Conservation (phyloP, 2,329 filamentous ascomycete species). For the Colletotrichum sp. region DNA sequence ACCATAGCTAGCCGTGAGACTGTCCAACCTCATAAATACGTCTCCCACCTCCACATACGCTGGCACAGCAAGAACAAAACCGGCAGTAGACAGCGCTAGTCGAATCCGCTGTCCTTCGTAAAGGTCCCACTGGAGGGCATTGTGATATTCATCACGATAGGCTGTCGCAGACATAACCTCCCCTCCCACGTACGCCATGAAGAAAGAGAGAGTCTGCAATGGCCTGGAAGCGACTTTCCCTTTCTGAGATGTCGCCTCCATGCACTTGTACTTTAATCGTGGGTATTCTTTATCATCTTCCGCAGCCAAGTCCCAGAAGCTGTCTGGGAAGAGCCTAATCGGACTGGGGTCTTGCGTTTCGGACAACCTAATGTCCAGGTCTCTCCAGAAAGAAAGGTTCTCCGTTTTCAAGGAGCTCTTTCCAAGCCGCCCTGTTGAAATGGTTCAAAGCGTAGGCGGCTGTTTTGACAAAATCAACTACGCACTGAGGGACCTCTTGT, state of each 20-base stretch:
- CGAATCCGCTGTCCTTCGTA: neutral
- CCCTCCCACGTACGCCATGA: neutral
- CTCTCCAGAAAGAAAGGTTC: neutral
- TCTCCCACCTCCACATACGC: neutral
- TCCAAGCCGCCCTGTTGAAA: too few species aligned
- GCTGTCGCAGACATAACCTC: fast-evolving
- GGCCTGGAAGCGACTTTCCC: fast-evolving
- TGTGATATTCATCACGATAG: neutral
- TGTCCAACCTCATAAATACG: neutral
- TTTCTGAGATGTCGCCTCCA: too few species aligned
- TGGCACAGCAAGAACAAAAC: neutral
- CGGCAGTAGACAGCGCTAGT: neutral
- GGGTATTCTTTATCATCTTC: neutral
- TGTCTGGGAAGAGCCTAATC: neutral
- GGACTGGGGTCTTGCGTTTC: neutral
- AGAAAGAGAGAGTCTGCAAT: neutral
- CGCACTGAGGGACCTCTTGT: neutral
- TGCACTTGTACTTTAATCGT: too few species aligned
- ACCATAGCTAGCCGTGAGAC: too few species aligned
- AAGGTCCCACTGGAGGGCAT: fast-evolving
- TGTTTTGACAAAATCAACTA: neutral
- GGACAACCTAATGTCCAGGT: neutral
- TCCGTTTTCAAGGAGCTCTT: neutral
- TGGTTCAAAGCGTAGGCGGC: too few species aligned
- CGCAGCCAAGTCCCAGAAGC: neutral